These are phyloP conservation scores for Phytophthora citrophthora DNA, from an alignment of 352 stramenopile genomes.

Conservation along the genomic window DNA sequence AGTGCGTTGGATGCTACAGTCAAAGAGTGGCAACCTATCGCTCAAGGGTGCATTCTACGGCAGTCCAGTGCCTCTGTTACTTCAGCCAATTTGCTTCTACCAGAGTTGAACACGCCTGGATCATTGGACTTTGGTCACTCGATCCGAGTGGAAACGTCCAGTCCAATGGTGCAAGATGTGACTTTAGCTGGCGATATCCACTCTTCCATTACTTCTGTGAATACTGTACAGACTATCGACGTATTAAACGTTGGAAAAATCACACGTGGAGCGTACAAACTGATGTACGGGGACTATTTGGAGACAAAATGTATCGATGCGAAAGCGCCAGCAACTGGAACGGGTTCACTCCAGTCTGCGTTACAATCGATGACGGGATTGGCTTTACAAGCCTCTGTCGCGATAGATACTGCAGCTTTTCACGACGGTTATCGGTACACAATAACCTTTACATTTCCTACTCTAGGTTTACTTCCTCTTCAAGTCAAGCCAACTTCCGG, in stretches of 20 bases:
- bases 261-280: constrained; percentile 56
- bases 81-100: constrained; percentile 52
- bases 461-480: constrained; percentile 52
- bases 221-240: constrained; percentile 60
- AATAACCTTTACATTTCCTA: constrained; percentile 60
- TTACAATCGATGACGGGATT: constrained; percentile 53
- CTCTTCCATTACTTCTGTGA: constrained; percentile 39
- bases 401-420: constrained; percentile 45
- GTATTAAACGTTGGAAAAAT: constrained; percentile 59
- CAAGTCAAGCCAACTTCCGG: constrained; percentile 24
- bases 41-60: constrained; percentile 54
- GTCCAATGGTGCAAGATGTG: constrained; percentile 42
- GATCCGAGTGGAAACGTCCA: constrained; percentile 63
- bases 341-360: constrained; percentile 40
- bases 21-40: constrained; percentile 57
- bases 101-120: constrained; percentile 49
- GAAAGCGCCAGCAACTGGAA: constrained; percentile 47
- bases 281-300: constrained; percentile 49
- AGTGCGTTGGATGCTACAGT: constrained; percentile 22
- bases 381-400: constrained; percentile 45
- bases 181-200: constrained; percentile 45
- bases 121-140: constrained; percentile 59
- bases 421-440: constrained; percentile 57
- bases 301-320: constrained; percentile 60
- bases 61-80: constrained; percentile 42